A percentile compares a stretch with the other conserved stretches of the same genome.
These are phyloP conservation scores for Boechera retrofracta DNA, from an alignment of 345 rosid species.

Conservation along the genomic window DNA sequence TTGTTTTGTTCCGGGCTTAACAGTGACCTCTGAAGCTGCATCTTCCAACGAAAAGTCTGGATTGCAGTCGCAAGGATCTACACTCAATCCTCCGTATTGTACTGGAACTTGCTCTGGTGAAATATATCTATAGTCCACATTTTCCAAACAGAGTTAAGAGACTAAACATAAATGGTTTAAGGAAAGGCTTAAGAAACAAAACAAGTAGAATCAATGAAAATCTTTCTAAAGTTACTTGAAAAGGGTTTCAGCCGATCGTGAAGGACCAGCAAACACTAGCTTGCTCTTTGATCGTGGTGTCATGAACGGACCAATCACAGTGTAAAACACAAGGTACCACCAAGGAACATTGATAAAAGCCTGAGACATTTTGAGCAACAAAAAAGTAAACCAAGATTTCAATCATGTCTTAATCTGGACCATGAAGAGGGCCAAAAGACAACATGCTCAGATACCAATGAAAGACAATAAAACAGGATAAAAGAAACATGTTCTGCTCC, in stretches of 20 bases:
- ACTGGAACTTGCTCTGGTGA: constrained; percentile 89
- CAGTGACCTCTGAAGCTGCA: constrained; percentile 66
- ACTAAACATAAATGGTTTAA: neutral
- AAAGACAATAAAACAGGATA: neutral
- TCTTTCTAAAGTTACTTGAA: constrained; percentile 59
- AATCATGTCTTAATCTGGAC: neutral
- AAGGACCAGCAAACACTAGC: constrained; percentile 66
- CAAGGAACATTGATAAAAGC: constrained; percentile 80
- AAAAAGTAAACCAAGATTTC: constrained; percentile 2
- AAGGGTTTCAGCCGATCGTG: constrained; percentile 68
- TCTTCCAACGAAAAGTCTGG: constrained; percentile 76
- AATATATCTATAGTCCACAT: constrained; percentile 56
- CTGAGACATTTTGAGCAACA: constrained; percentile 44
- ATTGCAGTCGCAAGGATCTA: constrained; percentile 79
- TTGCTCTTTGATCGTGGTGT: constrained; percentile 79
- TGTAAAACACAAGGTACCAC: constrained; percentile 73
- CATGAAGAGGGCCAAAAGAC: neutral
- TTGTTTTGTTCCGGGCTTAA: constrained; percentile 85
- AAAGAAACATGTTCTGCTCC: neutral
- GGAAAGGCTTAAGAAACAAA: neutral
- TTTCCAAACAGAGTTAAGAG: constrained; percentile 13
- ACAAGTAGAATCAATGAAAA: neutral
- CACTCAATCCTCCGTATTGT: constrained; percentile 88
- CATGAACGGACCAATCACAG: constrained; percentile 73
- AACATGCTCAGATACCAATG: constrained; percentile 2